phyloP scores from a whole-genome alignment of 495 filamentous ascomycete genomes.

The Tuber umbilicatum region DNA sequence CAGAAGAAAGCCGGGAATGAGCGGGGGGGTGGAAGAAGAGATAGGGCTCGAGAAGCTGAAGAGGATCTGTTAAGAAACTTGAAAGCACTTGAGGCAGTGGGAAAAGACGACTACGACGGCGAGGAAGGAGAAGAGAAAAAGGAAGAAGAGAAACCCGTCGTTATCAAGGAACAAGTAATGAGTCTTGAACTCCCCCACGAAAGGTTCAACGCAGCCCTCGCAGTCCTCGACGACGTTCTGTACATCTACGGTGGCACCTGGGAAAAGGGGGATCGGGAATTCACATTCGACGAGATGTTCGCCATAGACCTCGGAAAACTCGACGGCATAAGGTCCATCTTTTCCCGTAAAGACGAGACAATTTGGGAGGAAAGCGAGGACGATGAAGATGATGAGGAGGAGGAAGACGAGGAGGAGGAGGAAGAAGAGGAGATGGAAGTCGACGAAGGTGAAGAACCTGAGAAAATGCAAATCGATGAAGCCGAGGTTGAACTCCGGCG shows the following conservation, averaged over 20 bases:
- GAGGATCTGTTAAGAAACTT: slow-evolving; percentile 82
- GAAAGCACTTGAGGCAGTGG: slow-evolving; percentile 68
- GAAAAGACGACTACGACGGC: slow-evolving; percentile 54
- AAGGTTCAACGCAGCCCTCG: slow-evolving; percentile 80
- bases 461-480: slow-evolving; percentile 46
- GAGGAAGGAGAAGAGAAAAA: slow-evolving; percentile 44
- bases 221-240: slow-evolving; percentile 83
- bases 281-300: slow-evolving; percentile 88
- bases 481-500: slow-evolving; percentile 41
- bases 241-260: slow-evolving; percentile 94
- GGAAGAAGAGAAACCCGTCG: slow-evolving; percentile 52
- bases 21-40: slow-evolving; percentile 54
- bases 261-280: slow-evolving; percentile 89
- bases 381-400: slow-evolving; percentile 61
- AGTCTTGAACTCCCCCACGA: slow-evolving; percentile 74
- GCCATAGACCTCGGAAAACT: slow-evolving; percentile 84
- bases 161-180: slow-evolving; percentile 50
- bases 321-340: slow-evolving; percentile 67
- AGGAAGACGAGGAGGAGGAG: slow-evolving; percentile 62
- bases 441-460: slow-evolving; percentile 51
- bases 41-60: slow-evolving; percentile 73
- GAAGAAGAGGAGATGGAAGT: slow-evolving; percentile 58
- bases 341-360: slow-evolving; percentile 72
- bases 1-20: slow-evolving; percentile 51
- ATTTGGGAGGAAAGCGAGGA: slow-evolving; percentile 62